Base-by-base conservation (phyloP, 2,329 filamentous ascomycete genomes). In the Verticillium klebahnii region DNA sequence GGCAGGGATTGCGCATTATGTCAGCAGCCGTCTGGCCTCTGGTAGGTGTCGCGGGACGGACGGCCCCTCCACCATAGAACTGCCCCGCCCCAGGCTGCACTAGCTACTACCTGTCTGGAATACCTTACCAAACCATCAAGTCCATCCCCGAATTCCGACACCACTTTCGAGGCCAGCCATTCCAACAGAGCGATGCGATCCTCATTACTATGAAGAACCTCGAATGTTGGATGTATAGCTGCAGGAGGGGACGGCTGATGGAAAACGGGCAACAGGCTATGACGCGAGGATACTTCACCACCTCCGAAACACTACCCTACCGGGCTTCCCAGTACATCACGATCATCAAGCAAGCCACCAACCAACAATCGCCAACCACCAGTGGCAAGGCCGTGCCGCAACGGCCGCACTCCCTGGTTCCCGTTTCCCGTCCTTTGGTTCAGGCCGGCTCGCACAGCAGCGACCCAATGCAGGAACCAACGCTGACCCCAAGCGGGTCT, bases 381-480 rank as follows among this genome's bases (percentile, higher is more conserved):
- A 31, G 54, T 25, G 54, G 54, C 29, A 56, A 56, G 9, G 54
- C 25, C 17, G 31, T 31, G 31, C 54, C 54, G 45, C 11, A 52
- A 52, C 9, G 19, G 45, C n/a, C 39, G 19, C 17, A 9, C 17
- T 3, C 19, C n/a, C 45, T 11, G 9, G n/a, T n/a, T 52, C 45
- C 19, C 45, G 17, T 25, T 31, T 29, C 54, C 54, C 25, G 31
- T 56, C 15, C 5, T 56, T 14, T 56, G 54, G 54, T 56, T 56
- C 54, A 19, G 12, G 54, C 19, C 32, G 56, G 56, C 32, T 58
- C 56, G 37, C 56, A 58, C 56, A 45, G 19, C 58, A 55, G 40
- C 58, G 58, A 60, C 52, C 59, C 59, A 56, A 60, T 61, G 54
- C 60, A 61, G 54, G 60, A 61, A 61, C 50, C n/a, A 29, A 40